Percentiles rank a stretch among this genome's conserved stretches.
These are phyloP conservation scores for Fusarium sp. DNA, from an alignment of 2,329 filamentous ascomycete species.

Conservation along the genomic window DNA sequence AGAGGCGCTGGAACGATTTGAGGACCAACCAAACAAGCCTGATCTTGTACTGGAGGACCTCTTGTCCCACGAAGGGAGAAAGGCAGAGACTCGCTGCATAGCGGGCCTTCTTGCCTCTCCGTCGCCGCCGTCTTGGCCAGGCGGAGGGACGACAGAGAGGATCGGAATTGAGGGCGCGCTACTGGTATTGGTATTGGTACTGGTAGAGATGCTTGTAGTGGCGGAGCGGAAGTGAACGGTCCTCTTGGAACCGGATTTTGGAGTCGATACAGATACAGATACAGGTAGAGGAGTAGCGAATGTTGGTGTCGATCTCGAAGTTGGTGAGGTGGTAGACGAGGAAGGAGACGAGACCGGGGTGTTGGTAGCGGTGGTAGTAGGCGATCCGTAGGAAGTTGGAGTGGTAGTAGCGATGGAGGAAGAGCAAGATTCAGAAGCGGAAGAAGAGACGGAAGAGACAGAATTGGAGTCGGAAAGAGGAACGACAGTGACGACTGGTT, in stretches of 20 bases:
- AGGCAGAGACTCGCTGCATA: slow-evolving; percentile 59
- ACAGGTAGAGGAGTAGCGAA: slow-evolving; percentile 32
- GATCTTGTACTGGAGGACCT: slow-evolving; percentile 52
- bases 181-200: slow-evolving; percentile 34
- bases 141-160: slow-evolving; percentile 51
- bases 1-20: slow-evolving; percentile 59
- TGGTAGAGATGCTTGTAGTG: slow-evolving; percentile 27
- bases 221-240: slow-evolving; percentile 32
- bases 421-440: slow-evolving; percentile 37
- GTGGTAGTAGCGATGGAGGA: slow-evolving; percentile 32
- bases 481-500: slow-evolving; percentile 38
- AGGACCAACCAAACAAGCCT: slow-evolving; percentile 58
- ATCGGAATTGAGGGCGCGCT: slow-evolving; percentile 50
- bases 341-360: slow-evolving; percentile 39
- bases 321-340: slow-evolving; percentile 37
- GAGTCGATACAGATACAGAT: slow-evolving; percentile 28
- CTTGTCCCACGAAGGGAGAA: slow-evolving; percentile 60
- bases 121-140: slow-evolving; percentile 50
- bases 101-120: slow-evolving; percentile 51
- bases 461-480: slow-evolving; percentile 40
- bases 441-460: slow-evolving; percentile 33
- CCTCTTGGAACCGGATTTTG: slow-evolving; percentile 26
- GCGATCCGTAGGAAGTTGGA: slow-evolving; percentile 32
- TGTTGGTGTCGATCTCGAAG: slow-evolving; percentile 36
- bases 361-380: slow-evolving; percentile 30